A percentile compares a stretch with the other conserved stretches of the same genome.
These are phyloP conservation scores for Backusella mclennaniae DNA, from an alignment of 192 early-diverging fungal species.

Conservation along the genomic window DNA sequence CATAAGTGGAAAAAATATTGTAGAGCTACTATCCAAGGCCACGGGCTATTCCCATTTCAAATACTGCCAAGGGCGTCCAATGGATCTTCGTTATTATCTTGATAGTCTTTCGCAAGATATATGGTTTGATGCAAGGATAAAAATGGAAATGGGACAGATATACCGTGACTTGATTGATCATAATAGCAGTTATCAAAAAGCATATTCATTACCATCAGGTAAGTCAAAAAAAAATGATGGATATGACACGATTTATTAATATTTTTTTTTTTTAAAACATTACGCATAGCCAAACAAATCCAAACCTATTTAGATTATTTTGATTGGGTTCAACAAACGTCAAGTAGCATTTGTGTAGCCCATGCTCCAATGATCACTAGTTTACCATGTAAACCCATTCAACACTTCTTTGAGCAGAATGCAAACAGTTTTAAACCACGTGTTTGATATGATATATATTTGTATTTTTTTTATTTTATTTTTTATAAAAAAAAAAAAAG, in stretches of 20 bases:
- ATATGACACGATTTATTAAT: neutral
- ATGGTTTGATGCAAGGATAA: constrained; percentile 33
- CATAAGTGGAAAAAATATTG: constrained; percentile 24
- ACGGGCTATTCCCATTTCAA: constrained; percentile 16
- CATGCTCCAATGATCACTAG: constrained; percentile 26
- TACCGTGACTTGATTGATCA: constrained; percentile 17
- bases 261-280: neutral
- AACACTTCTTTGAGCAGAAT: constrained; percentile 30
- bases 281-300: constrained; percentile 15
- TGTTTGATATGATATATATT: constrained; percentile 8
- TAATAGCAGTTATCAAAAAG: constrained; percentile 1
- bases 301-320: constrained; percentile 34
- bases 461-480: constrained; percentile 2
- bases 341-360: constrained; percentile 28
- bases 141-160: constrained; percentile 22
- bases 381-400: constrained; percentile 12
- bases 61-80: constrained; percentile 19
- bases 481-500: neutral
- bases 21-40: constrained; percentile 4
- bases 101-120: constrained; percentile 22
- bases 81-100: constrained; percentile 33
- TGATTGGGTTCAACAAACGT: constrained; percentile 23
- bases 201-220: constrained; percentile 27
- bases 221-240: neutral
- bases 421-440: constrained; percentile 35